phyloP scores from a whole-genome alignment of 805 yeast genomes.

The Metschnikowia picachoensis region DNA sequence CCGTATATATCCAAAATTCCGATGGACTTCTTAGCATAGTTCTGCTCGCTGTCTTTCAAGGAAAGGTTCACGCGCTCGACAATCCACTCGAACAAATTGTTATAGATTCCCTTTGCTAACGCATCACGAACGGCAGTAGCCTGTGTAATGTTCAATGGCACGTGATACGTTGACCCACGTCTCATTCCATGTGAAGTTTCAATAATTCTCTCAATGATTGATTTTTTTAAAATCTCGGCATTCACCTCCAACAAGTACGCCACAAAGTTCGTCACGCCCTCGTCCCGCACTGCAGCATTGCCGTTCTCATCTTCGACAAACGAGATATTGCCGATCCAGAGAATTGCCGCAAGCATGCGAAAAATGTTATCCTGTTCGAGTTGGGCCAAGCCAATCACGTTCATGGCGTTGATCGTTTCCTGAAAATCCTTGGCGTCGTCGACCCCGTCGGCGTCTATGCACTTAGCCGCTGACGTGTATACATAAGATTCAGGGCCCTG shows the following conservation, averaged over 20 bases:
- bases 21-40: conserved; percentile 54
- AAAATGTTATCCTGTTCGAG: conserved; percentile 89
- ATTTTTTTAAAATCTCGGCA: conserved; percentile 56
- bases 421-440: conserved; percentile 77
- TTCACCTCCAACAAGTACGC: conserved; percentile 87
- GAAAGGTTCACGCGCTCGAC: conserved; percentile 86
- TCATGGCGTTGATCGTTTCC: conserved; percentile 85
- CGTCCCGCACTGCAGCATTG: conserved; percentile 75
- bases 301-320: conserved; percentile 86
- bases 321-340: conserved; percentile 93
- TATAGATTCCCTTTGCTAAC: conserved; percentile 89
- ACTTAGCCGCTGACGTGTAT: conserved; percentile 82
- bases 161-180: conserved; percentile 91
- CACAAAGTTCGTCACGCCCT: conserved; percentile 89
- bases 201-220: conserved; percentile 76
- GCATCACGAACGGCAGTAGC: conserved; percentile 96
- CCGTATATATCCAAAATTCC: conserved; percentile 96
- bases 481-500: conserved; percentile 91
- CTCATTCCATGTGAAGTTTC: conserved; percentile 88
- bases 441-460: conserved; percentile 81
- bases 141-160: conserved; percentile 86
- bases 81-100: conserved; percentile 93
- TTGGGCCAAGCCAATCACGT: conserved; percentile 74
- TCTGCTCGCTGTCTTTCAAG: conserved; percentile 43
- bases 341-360: conserved; percentile 73